Percentiles rank a stretch among this genome's conserved stretches.
phyloP scores from a whole-genome alignment of 495 filamentous ascomycete genomes.

The Aspergillus taichungensis region DNA sequence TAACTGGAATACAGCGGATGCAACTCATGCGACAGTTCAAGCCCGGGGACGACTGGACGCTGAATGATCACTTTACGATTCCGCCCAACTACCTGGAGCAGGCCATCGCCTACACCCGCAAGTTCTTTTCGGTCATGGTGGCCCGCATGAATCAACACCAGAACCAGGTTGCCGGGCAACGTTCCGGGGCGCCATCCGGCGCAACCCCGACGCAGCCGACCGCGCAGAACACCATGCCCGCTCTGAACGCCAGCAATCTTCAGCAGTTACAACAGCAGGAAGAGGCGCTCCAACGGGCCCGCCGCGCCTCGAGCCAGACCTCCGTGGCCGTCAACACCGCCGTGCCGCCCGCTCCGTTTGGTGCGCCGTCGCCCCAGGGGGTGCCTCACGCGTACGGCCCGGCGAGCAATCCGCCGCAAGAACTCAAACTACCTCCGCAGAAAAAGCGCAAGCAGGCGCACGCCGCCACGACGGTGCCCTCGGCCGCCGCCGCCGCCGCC shows the following conservation, averaged over 20 bases:
- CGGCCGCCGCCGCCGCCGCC: slow-evolving; percentile 16
- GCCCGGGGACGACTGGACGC: slow-evolving; percentile 38
- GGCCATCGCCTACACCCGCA: slow-evolving; percentile 36
- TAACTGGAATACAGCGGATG: slow-evolving; percentile 38
- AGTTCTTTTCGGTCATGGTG: slow-evolving; percentile 35
- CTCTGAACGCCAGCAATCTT: slow-evolving; percentile 58
- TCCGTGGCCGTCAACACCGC: slow-evolving; percentile 54
- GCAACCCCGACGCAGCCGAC: slow-evolving; percentile 15
- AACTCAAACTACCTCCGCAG: slow-evolving; percentile 52
- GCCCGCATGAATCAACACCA: slow-evolving; percentile 28
- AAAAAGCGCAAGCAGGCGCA: slow-evolving; percentile 52
- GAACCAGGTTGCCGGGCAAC: slow-evolving; percentile 17
- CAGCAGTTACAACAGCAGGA: slow-evolving; percentile 45
- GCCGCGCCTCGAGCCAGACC: slow-evolving; percentile 49
- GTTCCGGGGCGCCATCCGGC: slow-evolving; percentile 18
- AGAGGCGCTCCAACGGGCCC: slow-evolving; percentile 34
- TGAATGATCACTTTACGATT: slow-evolving; percentile 52
- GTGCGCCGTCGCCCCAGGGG: slow-evolving; percentile 62
- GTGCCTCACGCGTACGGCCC: slow-evolving; percentile 48
- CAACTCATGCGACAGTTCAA: slow-evolving; percentile 52
- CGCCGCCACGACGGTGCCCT: slow-evolving; percentile 17
- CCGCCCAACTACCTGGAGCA: slow-evolving; percentile 45
- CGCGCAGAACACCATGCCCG: slow-evolving; percentile 30
- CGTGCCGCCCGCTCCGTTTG: slow-evolving; percentile 56
- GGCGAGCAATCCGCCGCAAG: slow-evolving; percentile 39